These are phyloP conservation scores for Lactifluus subvellereus DNA, from an alignment of 768 basidiomycete genomes.

Conservation along the genomic window DNA sequence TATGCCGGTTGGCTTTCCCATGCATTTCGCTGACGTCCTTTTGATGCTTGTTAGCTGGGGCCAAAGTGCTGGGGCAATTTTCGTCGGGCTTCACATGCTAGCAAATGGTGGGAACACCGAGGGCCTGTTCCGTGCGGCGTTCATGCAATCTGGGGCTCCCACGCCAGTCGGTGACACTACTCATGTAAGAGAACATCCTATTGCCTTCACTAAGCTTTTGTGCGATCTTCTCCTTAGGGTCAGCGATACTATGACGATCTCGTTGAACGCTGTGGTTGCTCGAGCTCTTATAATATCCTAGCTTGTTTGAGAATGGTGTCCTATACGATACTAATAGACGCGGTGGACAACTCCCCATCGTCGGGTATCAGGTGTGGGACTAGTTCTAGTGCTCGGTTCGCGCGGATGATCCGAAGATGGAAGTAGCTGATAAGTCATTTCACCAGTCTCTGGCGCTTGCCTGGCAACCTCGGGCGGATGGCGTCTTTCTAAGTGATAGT, in stretches of 20 bases:
- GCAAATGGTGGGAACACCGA: slow-evolving; percentile 34
- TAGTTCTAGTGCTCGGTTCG: not conserved
- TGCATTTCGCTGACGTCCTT: not conserved
- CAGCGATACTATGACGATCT: slow-evolving; percentile 40
- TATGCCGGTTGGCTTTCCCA: slow-evolving; percentile 28
- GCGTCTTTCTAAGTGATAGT: slow-evolving; percentile 33
- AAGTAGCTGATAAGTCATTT: not conserved
- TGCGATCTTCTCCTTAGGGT: slow-evolving; percentile 8
- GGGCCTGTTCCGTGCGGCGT: slow-evolving; percentile 32
- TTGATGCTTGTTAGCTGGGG: slow-evolving; percentile 36
- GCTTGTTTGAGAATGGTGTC: slow-evolving; percentile 38
- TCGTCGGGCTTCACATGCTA: slow-evolving; percentile 39
- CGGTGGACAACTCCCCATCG: slow-evolving; percentile 31
- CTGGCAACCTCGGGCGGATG: slow-evolving; percentile 39
- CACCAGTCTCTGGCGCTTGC: slow-evolving; percentile 28
- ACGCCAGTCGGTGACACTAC: slow-evolving; percentile 30
- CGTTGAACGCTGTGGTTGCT: slow-evolving; percentile 35
- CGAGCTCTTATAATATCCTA: slow-evolving; percentile 34
- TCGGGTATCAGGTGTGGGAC: slow-evolving; percentile 30
- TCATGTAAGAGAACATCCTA: slow-evolving; percentile 32
- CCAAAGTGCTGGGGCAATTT: slow-evolving; percentile 49
- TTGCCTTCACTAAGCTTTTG: not conserved
- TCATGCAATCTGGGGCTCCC: slow-evolving; percentile 32
- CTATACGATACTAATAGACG: slow-evolving; percentile 29
- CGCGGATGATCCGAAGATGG: not conserved